A percentile compares a stretch with the other conserved stretches of the same genome.
Evolutionary conservation across 2,329 filamentous ascomycete species (phyloP).

Genomic region (Plenodomus biglobosus): DNA sequence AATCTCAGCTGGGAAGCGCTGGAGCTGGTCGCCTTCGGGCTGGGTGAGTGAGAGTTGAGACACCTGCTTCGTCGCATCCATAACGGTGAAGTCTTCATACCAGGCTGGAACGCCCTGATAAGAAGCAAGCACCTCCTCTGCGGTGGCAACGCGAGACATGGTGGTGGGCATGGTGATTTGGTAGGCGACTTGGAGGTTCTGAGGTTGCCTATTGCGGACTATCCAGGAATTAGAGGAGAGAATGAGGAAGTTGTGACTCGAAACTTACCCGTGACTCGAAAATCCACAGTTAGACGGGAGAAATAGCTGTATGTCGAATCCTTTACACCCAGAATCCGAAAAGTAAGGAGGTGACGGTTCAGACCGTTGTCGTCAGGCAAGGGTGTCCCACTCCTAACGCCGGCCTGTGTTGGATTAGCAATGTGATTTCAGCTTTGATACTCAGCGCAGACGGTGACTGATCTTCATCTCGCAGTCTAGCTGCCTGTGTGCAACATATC

Average conservation of each 20-base stretch:
- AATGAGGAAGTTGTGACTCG: neutral
- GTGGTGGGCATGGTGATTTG: neutral
- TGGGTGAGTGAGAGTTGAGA: neutral
- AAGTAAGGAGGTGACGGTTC: neutral
- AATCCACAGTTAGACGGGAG: neutral
- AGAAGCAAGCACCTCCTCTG: neutral
- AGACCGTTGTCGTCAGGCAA: neutral
- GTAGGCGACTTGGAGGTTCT: too few relatives aligned
- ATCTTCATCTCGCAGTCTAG: neutral
- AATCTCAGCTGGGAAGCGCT: constrained; percentile 15
- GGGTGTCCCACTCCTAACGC: neutral
- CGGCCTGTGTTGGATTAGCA: neutral
- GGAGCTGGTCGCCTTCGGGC: neutral
- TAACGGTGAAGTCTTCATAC: neutral
- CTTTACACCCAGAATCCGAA: neutral
- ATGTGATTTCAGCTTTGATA: neutral
- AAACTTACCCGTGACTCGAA: neutral
- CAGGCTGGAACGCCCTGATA: neutral
- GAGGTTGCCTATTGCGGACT: neutral
- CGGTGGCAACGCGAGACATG: neutral
- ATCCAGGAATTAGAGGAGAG: neutral
- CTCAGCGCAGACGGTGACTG: neutral
- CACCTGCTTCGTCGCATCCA: neutral
- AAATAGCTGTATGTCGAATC: neutral
- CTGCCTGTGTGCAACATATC: neutral